Base-by-base conservation (phyloP, 345 rosid genomes). In the Citrus hindsii region DNA sequence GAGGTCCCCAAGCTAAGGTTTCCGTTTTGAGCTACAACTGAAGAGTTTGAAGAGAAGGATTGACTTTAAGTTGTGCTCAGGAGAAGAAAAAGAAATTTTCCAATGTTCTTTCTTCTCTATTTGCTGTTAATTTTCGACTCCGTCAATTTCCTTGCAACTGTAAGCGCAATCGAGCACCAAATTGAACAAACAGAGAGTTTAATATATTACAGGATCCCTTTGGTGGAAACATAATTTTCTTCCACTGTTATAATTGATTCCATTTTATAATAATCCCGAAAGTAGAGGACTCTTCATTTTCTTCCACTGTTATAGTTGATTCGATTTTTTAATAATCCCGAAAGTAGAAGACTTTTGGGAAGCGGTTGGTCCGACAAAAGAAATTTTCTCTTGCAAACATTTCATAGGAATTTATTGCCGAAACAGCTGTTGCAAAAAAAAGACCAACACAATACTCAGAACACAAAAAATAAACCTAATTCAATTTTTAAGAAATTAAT, bases 1-100 rank as follows among this genome's bases (percentile, higher is more conserved):
- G 89, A 2, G 93, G 97, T 7, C 97, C 98, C 6, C 97, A 92
- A 69, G 97, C 94, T 5, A 88, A 86, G 80, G 82, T 94, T 65
- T 79, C 91, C 5, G 81, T 93, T 24, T 76, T 79, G 18, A 85
- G 93, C 84, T 93, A 89, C 91, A 73, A 87, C n/a, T 92, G 9
- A 53, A 53, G 22, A 18, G 0, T 16, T 53, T 53, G 2, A 53
- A 53, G 58, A 53, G 1, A 18, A 16, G 58, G 22, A 53, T 18
- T 18, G 22, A 53, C 3, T 18, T 53, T 18, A 18, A 53, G 58
- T 18, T 5, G 58, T 46, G 7, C 58, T 16, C 19, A 0, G 2
- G 58, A 18, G 58, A 53, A 53, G 58, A 18, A 62, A 62, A 27
- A 21, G 10, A 30, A 62, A 27, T 3, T 62, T 30, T 62, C 35